These are phyloP conservation scores for Claviceps sp. DNA, from an alignment of 2,329 filamentous ascomycete genomes.

Conservation along the genomic window DNA sequence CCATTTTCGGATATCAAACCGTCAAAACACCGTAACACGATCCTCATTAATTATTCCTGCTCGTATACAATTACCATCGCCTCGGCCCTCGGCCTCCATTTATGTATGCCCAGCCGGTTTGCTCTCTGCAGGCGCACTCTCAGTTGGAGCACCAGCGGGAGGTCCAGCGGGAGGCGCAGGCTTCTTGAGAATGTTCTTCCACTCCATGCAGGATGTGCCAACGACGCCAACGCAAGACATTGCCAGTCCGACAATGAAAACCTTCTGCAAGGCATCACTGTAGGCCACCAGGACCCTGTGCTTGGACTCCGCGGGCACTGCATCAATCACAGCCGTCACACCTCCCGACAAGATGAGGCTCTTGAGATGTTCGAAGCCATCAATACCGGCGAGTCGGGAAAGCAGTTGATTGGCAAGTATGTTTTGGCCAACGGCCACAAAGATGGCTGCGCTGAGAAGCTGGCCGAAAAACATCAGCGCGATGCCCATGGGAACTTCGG, in stretches of 20 bases:
- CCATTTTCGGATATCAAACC: too few relatives aligned
- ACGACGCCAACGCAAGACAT: neutral
- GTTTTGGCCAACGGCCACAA: conserved; percentile 1
- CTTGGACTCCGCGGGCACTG: neutral
- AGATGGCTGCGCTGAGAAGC: conserved; percentile 11
- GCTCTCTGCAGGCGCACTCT: neutral
- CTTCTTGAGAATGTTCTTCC: conserved; percentile 2
- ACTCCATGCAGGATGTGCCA: neutral
- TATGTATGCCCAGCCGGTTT: neutral
- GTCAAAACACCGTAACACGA: too few relatives aligned
- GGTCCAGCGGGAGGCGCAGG: neutral
- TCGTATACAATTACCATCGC: neutral
- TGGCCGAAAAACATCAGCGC: neutral
- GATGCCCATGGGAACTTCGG: conserved; percentile 41
- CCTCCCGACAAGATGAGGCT: neutral
- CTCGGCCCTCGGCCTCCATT: neutral
- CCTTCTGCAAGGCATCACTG: neutral
- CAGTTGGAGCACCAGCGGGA: neutral
- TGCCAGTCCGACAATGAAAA: neutral
- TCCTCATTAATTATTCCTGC: too few relatives aligned
- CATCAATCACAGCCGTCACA: neutral
- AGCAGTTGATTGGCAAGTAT: neutral
- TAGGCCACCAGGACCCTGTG: neutral
- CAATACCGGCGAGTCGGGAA: neutral
- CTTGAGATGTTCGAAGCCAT: neutral